Base-by-base conservation (phyloP, 805 yeast species). In the Yarrowia sp. region DNA sequence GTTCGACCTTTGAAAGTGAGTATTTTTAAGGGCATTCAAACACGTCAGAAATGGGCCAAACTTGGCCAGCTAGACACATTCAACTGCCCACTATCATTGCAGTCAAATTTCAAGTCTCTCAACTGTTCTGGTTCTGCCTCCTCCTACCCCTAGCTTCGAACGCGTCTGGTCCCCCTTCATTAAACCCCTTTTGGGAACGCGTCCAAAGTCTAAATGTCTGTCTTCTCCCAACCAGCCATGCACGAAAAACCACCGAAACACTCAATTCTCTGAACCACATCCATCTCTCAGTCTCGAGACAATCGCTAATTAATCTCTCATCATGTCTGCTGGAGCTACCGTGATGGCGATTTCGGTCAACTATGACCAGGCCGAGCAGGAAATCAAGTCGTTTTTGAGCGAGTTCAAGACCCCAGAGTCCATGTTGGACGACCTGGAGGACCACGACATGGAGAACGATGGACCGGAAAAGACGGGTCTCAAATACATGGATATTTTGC, bases 401-500 rank as follows among this genome's bases (percentile, higher is more conserved):
- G 89, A 90, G 74, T 92, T 81, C 82, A 90, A 87, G 78, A 76
- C 83, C 26, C 74, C 82, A 71, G 43, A 36, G 74, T 71, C 15
- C 73, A 76, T 52, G 58, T 69, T 66, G 48, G 70, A 70, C 66
- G 46, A 69, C 16, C 69, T 70, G 70, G 73, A 73, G 14, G 80
- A 74, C n/a, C 78, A 74, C 35, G 72, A 68, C 41, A 70, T 65
- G 55, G 59, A 69, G 26, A 55, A 38, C 38, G 73, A 48, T 11
- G 43, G 19, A 15, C 63, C 67, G 15, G 58, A 59, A 22, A 32
- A 38, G 14, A n/a, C 67, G 12, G 70, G 72, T 12, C 69, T 72
- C 32, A 95, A 95, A 77, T 95, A 95, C 79, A 81, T 89, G 87
- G 81, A 80, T 41, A 72, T 89, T 7, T 81, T 95, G 56, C 97